These are phyloP conservation scores for Wickerhamiella kurtzmanii DNA, from an alignment of 805 yeast species.

Conservation along the genomic window DNA sequence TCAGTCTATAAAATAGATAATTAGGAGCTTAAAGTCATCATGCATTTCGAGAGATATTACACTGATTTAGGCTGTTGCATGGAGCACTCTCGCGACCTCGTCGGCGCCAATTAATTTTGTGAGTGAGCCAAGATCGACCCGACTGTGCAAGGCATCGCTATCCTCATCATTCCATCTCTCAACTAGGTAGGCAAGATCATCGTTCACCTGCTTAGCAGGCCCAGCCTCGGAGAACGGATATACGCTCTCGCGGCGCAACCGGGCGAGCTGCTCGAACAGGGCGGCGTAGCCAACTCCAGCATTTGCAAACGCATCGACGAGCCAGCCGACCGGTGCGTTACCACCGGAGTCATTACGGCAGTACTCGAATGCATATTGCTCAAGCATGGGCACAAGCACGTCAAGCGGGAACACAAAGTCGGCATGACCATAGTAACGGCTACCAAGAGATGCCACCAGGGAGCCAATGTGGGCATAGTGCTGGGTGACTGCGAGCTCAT, in stretches of 20 bases:
- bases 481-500: slow-evolving; percentile 20
- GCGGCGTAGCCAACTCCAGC: slow-evolving; percentile 25
- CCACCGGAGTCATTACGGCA: slow-evolving; percentile 19
- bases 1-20: too few relatives aligned
- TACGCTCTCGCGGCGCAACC: slow-evolving; percentile 22
- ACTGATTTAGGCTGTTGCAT: neutral
- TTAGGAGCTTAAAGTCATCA: too few relatives aligned
- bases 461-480: slow-evolving; percentile 29
- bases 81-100: neutral
- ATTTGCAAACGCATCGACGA: slow-evolving; percentile 26
- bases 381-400: slow-evolving; percentile 51
- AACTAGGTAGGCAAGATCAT: slow-evolving; percentile 19
- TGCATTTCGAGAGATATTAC: too few relatives aligned
- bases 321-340: slow-evolving; percentile 29
- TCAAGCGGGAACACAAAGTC: slow-evolving; percentile 73
- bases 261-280: slow-evolving; percentile 20
- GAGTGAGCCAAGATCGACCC: neutral
- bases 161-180: slow-evolving; percentile 6
- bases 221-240: slow-evolving; percentile 22
- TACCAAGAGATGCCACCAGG: slow-evolving; percentile 39
- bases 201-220: slow-evolving; percentile 17
- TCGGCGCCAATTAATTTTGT: neutral
- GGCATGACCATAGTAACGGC: slow-evolving; percentile 42
- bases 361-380: slow-evolving; percentile 39
- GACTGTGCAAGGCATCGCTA: neutral